These are phyloP conservation scores for Lentinus tigrinus DNA, from an alignment of 768 basidiomycete genomes.

Conservation along the genomic window DNA sequence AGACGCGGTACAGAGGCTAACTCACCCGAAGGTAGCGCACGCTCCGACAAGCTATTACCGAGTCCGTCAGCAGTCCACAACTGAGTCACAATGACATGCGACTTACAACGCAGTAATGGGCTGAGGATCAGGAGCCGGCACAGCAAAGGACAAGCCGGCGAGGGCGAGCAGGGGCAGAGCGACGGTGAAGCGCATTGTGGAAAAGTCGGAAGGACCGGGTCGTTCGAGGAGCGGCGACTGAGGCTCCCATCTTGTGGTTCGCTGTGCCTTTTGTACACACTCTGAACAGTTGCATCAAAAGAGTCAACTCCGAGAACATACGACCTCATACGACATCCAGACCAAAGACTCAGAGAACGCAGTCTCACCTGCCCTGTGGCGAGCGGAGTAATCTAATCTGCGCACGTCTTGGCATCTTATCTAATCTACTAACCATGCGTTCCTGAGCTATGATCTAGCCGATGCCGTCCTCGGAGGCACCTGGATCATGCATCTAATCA, in stretches of 20 bases:
- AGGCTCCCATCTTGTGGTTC: too few species aligned
- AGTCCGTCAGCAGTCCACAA: neutral
- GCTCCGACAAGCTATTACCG: neutral
- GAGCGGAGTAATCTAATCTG: neutral
- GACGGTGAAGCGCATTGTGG: neutral
- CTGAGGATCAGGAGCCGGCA: neutral
- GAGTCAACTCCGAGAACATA: neutral
- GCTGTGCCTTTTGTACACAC: neutral
- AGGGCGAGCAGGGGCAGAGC: neutral
- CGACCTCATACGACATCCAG: neutral
- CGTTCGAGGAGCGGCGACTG: neutral
- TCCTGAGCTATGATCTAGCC: too few species aligned
- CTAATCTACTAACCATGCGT: neutral
- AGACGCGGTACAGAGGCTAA: neutral
- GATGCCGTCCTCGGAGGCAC: too few species aligned
- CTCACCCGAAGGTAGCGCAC: neutral
- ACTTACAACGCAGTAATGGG: neutral
- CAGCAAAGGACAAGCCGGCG: neutral
- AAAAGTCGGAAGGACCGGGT: neutral
- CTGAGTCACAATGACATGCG: neutral
- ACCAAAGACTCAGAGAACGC: neutral
- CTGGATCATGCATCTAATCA: neutral
- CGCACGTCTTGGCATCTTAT: neutral
- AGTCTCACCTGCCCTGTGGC: neutral
- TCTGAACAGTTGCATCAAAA: too few species aligned